Evolutionary conservation across 345 rosid species (phyloP), one percentile per base, ranked within the genome.

Genomic region (Hibiscus syriacus): DNA sequence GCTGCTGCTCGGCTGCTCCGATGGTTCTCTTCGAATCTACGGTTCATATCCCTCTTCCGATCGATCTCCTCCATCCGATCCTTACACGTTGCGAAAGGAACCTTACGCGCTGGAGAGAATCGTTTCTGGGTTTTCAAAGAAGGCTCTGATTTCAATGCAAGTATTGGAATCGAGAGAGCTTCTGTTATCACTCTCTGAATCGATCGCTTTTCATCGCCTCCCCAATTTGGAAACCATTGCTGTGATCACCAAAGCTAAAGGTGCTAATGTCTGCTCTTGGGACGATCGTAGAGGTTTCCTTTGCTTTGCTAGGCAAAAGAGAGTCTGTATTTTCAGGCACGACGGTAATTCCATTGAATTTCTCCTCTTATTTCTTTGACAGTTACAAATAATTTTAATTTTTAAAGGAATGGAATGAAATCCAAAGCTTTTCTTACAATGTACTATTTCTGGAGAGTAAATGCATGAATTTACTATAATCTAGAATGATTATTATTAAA

Each of bases 241-340:
- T 34, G 97, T 92, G 69, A 80, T 94, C 72, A 85, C 96, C 6
- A 94, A 94, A 76, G 96, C 98, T 17, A 86, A 88, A 75, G 99
- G 99, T 16, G 93, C 97, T 36, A 91, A 91, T 77, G 90, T 80
- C 20, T 91, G 76, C 73, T 85, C 92, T 0, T 94, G 98, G 99
- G 99, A 94, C 61, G 98, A 91, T 32, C 80, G 87, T 38, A 83
- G 96, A 81, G 99, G 98, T 45, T 84, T 84, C 69, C 74, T 94
- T 64, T 94, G 99, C 84, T 94, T 91, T 69, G 84, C 98, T 29
- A 86, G 99, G 86, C 98, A 91, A 62, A 94, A 86, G 80, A 77
- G 92, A 57, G 96, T 91, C 63, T 86, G 85, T 60, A 83, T 94
- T 27, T 91, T 89, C 87, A 82, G 94, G 61, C 98, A 90, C 77